phyloP scores from a whole-genome alignment of 179 eudicot genomes.

The Silene vulgaris region DNA sequence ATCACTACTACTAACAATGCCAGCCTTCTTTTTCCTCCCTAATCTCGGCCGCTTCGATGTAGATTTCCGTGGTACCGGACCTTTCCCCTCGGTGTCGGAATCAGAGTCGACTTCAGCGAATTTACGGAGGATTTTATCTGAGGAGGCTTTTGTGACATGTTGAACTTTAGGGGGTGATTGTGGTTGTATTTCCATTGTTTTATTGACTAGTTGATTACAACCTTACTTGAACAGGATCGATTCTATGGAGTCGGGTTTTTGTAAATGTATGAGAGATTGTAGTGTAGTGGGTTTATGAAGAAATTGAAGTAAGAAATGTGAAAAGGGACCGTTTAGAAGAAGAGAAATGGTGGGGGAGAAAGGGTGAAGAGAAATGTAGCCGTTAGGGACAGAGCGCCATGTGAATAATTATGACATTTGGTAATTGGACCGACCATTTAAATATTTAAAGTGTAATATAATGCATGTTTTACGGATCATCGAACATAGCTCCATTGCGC shows the following conservation, averaged over 20 bases:
- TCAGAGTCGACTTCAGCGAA: constrained; percentile 56
- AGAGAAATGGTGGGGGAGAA: neutral
- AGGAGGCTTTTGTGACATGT: constrained; percentile 65
- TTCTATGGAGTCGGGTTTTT: neutral
- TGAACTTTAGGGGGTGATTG: constrained; percentile 34
- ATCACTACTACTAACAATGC: too few species aligned
- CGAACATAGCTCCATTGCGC: neutral
- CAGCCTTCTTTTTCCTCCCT: constrained; percentile 9
- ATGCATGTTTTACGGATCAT: neutral
- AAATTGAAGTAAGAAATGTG: neutral
- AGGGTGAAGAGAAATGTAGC: constrained; percentile 21
- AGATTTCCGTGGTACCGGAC: constrained; percentile 1
- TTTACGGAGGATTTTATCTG: constrained; percentile 66
- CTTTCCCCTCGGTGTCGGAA: constrained; percentile 15
- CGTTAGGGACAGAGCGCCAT: constrained; percentile 24
- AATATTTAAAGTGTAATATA: too few species aligned
- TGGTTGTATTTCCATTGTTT: constrained; percentile 9
- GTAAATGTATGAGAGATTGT: neutral
- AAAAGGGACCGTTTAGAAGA: neutral
- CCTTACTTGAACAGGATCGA: neutral
- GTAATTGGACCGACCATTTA: constrained; percentile 9
- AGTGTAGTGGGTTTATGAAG: constrained; percentile 7
- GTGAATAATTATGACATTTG: constrained; percentile 10
- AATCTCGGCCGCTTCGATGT: constrained; percentile 28
- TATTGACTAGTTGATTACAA: too few species aligned